Evolutionary conservation across 768 basidiomycete species (phyloP).

Genomic region (Mrakia frigida): DNA sequence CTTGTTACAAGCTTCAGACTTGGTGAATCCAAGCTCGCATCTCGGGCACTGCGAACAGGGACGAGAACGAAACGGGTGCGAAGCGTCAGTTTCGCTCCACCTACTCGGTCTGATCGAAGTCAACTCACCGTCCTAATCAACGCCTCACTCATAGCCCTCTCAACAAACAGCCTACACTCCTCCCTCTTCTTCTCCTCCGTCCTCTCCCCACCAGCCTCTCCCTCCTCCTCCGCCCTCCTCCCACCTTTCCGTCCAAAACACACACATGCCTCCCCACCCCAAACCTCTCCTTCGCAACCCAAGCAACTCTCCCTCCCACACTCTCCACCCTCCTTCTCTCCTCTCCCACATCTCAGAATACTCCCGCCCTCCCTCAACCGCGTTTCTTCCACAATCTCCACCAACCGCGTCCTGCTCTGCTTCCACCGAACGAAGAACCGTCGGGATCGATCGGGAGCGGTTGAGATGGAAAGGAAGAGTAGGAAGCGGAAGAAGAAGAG

Average conservation of each 20-base stretch:
- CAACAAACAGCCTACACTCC: slow-evolving; percentile 27
- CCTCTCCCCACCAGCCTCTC: not conserved
- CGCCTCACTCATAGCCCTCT: slow-evolving; percentile 30
- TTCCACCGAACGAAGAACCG: not conserved
- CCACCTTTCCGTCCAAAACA: not conserved
- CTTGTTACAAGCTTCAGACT: slow-evolving; percentile 31
- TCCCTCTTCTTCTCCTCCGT: slow-evolving; percentile 28
- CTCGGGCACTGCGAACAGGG: slow-evolving; percentile 20
- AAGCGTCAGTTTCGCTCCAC: too few species aligned
- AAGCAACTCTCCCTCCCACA: slow-evolving; percentile 29
- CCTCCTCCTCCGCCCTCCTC: not conserved
- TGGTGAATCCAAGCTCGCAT: slow-evolving; percentile 31
- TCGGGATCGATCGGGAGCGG: not conserved
- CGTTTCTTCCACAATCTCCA: not conserved
- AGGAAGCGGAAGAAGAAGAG: not conserved
- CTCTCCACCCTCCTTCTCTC: not conserved
- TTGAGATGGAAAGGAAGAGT: not conserved
- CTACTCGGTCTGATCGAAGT: not conserved
- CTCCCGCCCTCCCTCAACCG: not conserved
- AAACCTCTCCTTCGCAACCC: slow-evolving; percentile 24
- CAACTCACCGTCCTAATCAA: slow-evolving; percentile 20
- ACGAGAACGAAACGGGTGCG: not conserved
- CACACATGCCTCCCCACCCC: slow-evolving; percentile 18
- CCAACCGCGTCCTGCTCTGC: not conserved
- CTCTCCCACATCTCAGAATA: slow-evolving; percentile 7